These are phyloP conservation scores for Aspergillus pseudotamarii DNA, from an alignment of 2,329 filamentous ascomycete genomes.

Conservation along the genomic window DNA sequence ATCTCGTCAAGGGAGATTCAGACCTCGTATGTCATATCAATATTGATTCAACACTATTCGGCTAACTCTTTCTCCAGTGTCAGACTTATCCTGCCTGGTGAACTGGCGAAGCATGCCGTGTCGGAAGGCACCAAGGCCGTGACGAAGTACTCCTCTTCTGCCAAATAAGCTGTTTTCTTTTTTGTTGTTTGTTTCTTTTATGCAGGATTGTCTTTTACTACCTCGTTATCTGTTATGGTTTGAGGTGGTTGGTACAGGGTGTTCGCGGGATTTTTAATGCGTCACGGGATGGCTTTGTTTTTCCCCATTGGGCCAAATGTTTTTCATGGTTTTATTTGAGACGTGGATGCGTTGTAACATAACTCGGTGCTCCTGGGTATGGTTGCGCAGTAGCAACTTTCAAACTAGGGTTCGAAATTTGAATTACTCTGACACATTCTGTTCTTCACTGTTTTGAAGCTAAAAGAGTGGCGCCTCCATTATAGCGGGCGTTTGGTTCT, in stretches of 20 bases:
- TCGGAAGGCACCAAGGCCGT: constrained; percentile 99
- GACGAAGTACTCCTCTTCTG: constrained; percentile 99
- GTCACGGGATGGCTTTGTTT: constrained; percentile 52
- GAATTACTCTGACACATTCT: constrained; percentile 17
- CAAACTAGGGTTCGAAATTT: constrained; percentile 41
- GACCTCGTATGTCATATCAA: constrained; percentile 68
- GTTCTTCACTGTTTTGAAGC: not conserved
- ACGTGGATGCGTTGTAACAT: constrained; percentile 51
- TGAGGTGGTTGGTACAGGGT: constrained; percentile 50
- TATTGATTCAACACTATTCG: not conserved
- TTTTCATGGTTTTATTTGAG: constrained; percentile 48
- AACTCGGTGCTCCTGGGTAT: constrained; percentile 42
- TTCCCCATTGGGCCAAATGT: constrained; percentile 43
- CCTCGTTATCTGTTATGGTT: constrained; percentile 46
- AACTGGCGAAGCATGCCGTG: constrained; percentile 98
- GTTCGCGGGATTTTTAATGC: constrained; percentile 50
- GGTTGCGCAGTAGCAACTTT: constrained; percentile 31
- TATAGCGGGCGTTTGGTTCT: not conserved
- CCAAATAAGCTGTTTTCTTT: constrained; percentile 76
- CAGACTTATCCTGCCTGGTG: constrained; percentile 94
- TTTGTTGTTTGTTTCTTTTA: constrained; percentile 65
- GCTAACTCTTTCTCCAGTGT: constrained; percentile 58
- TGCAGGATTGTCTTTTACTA: constrained; percentile 47
- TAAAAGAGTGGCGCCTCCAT: not conserved
- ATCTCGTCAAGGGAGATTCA: constrained; percentile 99